These are phyloP conservation scores for Gypsophila paniculata DNA, from an alignment of 179 eudicot species.

Conservation along the genomic window DNA sequence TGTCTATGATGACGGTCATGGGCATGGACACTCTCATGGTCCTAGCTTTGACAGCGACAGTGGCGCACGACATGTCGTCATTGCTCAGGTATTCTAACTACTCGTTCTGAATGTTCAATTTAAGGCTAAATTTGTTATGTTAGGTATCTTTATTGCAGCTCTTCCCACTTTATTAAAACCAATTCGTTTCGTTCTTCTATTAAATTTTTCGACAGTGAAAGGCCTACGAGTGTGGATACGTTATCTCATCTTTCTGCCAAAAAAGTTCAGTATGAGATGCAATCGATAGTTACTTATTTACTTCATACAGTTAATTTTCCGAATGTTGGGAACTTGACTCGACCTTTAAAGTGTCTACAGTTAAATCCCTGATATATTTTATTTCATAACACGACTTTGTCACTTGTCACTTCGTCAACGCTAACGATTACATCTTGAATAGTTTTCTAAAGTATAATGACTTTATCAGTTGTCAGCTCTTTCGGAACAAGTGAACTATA, in stretches of 20 bases:
- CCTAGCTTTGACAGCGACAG: conserved; percentile 30
- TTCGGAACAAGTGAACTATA: conserved; percentile 13
- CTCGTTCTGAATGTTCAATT: not conserved
- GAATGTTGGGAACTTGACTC: not conserved
- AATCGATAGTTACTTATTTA: not conserved
- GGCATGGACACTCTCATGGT: conserved; percentile 32
- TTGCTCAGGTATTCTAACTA: conserved; percentile 34
- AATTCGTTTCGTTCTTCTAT: not conserved
- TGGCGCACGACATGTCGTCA: conserved; percentile 32
- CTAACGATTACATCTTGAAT: not conserved
- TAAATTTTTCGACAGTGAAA: conserved; percentile 10
- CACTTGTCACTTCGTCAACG: not conserved
- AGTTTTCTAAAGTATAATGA: not conserved
- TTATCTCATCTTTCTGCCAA: not conserved
- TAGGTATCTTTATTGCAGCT: not conserved
- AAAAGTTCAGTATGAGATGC: not conserved
- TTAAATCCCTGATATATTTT: not conserved
- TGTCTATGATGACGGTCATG: conserved; percentile 29
- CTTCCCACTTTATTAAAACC: not conserved
- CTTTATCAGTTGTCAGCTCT: conserved; percentile 8
- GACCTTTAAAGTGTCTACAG: not conserved
- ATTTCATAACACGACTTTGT: not conserved
- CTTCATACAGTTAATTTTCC: too few species aligned
- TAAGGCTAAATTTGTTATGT: not conserved
- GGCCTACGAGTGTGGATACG: not conserved